A percentile compares a stretch with the other conserved stretches of the same genome.
Evolutionary conservation across 208 protist species (phyloP).

Genomic region (Jaenimonas drosophilae): DNA sequence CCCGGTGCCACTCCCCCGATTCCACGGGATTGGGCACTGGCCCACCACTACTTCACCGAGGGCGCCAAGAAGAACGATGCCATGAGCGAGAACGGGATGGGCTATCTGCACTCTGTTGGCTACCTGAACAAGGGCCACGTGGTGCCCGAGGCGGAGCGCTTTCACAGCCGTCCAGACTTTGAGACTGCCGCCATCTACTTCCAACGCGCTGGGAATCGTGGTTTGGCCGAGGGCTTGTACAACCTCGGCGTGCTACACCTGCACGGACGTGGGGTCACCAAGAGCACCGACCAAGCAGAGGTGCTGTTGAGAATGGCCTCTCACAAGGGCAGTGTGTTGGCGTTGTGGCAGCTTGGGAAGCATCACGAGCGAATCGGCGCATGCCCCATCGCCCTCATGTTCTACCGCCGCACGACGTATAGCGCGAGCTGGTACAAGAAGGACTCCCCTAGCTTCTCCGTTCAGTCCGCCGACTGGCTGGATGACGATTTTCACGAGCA

Average conservation of each 20-base stretch:
- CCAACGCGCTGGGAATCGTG: conserved; percentile 5
- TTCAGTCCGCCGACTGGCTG: conserved; percentile 5
- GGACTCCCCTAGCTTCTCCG: no score
- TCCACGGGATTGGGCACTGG: conserved; percentile 31
- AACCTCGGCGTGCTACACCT: conserved; percentile 73
- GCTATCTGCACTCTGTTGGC: conserved; percentile 74
- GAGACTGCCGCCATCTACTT: conserved; percentile 38
- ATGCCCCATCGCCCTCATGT: no score
- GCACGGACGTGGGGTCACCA: conserved; percentile 40
- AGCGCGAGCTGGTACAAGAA: no score
- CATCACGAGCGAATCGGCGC: no score
- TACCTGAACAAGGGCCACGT: conserved; percentile 28
- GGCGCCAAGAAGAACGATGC: conserved; percentile 32
- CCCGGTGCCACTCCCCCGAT: no score
- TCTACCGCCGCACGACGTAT: no score
- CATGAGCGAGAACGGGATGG: conserved; percentile 66
- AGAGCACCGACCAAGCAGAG: conserved; percentile 17
- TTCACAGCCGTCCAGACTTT: conserved; percentile 7
- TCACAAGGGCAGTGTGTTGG: conserved; percentile 39
- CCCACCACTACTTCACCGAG: conserved; percentile 46
- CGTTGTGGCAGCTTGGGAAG: conserved; percentile 64
- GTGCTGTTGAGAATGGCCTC: conserved; percentile 27
- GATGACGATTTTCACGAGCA: no score
- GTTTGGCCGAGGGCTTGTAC: conserved; percentile 43
- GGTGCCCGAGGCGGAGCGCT: conserved; percentile 5